These are phyloP conservation scores for Pyrenochaeta sp. DNA, from an alignment of 2,329 filamentous ascomycete species.

Conservation along the genomic window DNA sequence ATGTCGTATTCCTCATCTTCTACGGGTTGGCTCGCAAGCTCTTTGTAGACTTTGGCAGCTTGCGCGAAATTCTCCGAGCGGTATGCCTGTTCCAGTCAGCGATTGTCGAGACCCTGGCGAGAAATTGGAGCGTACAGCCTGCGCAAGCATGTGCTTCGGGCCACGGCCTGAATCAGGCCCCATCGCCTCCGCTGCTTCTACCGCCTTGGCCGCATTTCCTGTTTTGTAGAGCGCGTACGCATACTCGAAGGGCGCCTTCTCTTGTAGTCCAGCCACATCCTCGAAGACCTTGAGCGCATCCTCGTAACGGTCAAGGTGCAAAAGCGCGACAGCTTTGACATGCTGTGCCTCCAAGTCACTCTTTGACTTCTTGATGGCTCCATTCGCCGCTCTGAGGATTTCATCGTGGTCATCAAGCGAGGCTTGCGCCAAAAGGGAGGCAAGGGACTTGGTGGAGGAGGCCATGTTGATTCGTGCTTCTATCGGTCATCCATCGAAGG, in stretches of 20 bases:
- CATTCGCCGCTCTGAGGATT: slow-evolving; percentile 70
- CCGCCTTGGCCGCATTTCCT: slow-evolving; percentile 71
- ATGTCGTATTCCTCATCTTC: slow-evolving; percentile 75
- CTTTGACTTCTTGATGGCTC: slow-evolving; percentile 65
- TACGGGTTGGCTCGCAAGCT: slow-evolving; percentile 60
- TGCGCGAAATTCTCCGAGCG: slow-evolving; percentile 75
- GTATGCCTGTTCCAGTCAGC: slow-evolving; percentile 63
- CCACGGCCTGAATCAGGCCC: slow-evolving; percentile 53
- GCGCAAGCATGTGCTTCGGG: slow-evolving; percentile 66
- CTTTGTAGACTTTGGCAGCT: slow-evolving; percentile 69
- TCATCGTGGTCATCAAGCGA: slow-evolving; percentile 76
- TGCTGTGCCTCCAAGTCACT: slow-evolving; percentile 68
- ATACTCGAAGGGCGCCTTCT: slow-evolving; percentile 71
- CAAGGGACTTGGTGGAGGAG: slow-evolving; percentile 55
- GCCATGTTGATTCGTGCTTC: slow-evolving; percentile 42
- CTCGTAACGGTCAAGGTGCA: slow-evolving; percentile 83
- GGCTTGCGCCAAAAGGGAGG: slow-evolving; percentile 63
- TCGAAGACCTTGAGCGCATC: slow-evolving; percentile 76
- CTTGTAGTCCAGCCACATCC: slow-evolving; percentile 66
- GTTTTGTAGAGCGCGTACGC: slow-evolving; percentile 86
- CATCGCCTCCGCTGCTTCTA: slow-evolving; percentile 56
- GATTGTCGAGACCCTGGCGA: not conserved
- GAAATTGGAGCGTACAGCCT: slow-evolving; percentile 61
- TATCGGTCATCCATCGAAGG: slow-evolving; percentile 34
- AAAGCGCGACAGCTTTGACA: slow-evolving; percentile 74